A percentile compares a stretch with the other conserved stretches of the same genome.
These are phyloP conservation scores for Sporothrix protearum DNA, from an alignment of 2,329 filamentous ascomycete genomes.

Conservation along the genomic window DNA sequence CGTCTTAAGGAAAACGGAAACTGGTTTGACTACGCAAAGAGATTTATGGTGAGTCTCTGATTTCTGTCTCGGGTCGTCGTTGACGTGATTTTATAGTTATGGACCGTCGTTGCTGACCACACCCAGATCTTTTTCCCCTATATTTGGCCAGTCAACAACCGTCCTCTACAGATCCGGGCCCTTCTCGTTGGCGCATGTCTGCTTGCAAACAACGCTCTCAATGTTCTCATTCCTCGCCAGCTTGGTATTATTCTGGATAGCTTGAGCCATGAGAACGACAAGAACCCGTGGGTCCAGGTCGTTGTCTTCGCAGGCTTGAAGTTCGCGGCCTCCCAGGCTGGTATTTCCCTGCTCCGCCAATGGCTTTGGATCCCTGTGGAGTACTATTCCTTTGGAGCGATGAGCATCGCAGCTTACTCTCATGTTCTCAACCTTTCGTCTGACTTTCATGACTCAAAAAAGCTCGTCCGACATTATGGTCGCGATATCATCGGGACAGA, in stretches of 20 bases:
- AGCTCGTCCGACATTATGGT: conserved; percentile 57
- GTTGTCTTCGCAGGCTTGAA: conserved; percentile 50
- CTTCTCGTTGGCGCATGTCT: conserved; percentile 65
- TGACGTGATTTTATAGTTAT: background rate
- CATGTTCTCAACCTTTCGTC: conserved; percentile 59
- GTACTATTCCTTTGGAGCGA: conserved; percentile 52
- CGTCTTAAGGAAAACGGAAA: conserved; percentile 70
- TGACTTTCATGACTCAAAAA: conserved; percentile 60
- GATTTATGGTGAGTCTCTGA: conserved; percentile 55
- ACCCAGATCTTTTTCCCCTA: conserved; percentile 69
- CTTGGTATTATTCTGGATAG: conserved; percentile 74
- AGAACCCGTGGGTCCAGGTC: conserved; percentile 52
- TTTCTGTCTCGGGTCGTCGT: background rate
- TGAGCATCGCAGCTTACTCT: conserved; percentile 54
- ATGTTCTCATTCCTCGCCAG: conserved; percentile 75
- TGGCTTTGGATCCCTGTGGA: conserved; percentile 59
- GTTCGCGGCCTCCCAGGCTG: conserved; percentile 53
- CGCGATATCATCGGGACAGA: conserved; percentile 53
- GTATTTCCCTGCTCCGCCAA: conserved; percentile 51
- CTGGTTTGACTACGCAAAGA: conserved; percentile 72
- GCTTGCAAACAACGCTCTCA: conserved; percentile 66
- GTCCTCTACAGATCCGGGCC: conserved; percentile 63
- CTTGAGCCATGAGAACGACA: conserved; percentile 50
- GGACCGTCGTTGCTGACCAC: background rate
- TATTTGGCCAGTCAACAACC: conserved; percentile 69